Evolutionary conservation across 345 rosid genomes (phyloP), one percentile per base, ranked within the genome.

Genomic region (Cardiospermum halicacabum): DNA sequence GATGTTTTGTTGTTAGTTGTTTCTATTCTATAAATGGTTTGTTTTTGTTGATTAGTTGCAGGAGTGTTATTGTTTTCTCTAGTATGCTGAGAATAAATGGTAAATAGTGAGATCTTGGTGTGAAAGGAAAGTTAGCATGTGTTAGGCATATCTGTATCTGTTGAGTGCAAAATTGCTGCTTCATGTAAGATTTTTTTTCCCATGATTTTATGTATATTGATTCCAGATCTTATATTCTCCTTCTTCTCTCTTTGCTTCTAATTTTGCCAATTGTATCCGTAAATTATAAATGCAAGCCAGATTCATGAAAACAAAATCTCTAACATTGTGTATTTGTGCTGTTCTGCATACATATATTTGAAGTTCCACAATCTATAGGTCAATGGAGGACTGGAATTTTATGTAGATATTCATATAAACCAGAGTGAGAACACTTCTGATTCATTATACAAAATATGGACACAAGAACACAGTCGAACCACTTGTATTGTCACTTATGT

Each of bases 91-190:
- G 19, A 69, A 64, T 49, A 69, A 34, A 5, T 13, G 40, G 5
- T 11, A 40, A 62, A 5, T 13, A 49, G 5, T 11, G 42, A 62
- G 58, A 55, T 69, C 18, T 37, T 18, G 45, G 58, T 34, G 63
- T 34, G 58, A 37, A 62, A 18, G 37, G 58, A 37, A 62, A 18
- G 37, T 11, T 18, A 10, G 40, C 39, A 34, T 42, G 60, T 37
- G n/a, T 37, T 39, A 47, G 2, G 51, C 51, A 47, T 45, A 26
- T 59, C 26, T 72, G 58, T 12, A 57, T 31, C 11, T 57, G 37
- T 59, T 39, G 40, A 40, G 49, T 65, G 42, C 26, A 50, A n/a
- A n/a, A 49, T 21, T 49, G 30, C 54, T 42, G 37, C 61, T 65
- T 42, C 53, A 19, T 42, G 42, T 34, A 19, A 55, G 40, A 28